These are phyloP conservation scores for Daldinia vernicosa DNA, from an alignment of 495 filamentous ascomycete species.

Conservation along the genomic window DNA sequence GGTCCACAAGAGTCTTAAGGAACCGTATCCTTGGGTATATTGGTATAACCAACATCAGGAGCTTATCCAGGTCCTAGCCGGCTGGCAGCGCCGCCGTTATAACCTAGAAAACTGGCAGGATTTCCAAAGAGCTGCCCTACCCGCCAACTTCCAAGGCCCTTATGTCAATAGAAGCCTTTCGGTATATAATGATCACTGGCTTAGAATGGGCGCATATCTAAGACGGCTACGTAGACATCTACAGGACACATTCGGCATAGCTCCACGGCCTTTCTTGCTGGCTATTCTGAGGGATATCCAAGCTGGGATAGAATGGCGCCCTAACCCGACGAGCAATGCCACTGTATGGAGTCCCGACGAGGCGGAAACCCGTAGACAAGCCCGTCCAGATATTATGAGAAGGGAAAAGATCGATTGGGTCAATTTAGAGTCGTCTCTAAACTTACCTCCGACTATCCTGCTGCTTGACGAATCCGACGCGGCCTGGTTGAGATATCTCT, in stretches of 20 bases:
- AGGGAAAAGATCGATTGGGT: constrained; percentile 12
- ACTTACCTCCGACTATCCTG: background rate
- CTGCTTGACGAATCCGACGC: constrained; percentile 41
- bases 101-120: constrained; percentile 26
- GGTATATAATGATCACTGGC: constrained; percentile 43
- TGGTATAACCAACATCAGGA: constrained; percentile 24
- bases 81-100: constrained; percentile 39
- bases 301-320: constrained; percentile 30
- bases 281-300: constrained; percentile 44
- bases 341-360: constrained; percentile 10
- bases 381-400: constrained; percentile 38
- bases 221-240: constrained; percentile 27
- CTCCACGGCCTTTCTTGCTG: constrained; percentile 41
- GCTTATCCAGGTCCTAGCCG: constrained; percentile 30
- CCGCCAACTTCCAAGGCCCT: constrained; percentile 36
- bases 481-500: constrained; percentile 43
- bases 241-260: constrained; percentile 22
- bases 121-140: constrained; percentile 35
- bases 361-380: background rate
- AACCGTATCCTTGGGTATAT: constrained; percentile 43
- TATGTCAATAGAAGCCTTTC: constrained; percentile 32
- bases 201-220: constrained; percentile 40
- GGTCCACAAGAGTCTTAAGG: constrained; percentile 21
- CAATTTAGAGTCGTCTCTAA: background rate
- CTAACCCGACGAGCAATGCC: background rate